Evolutionary conservation across 495 filamentous ascomycete species (phyloP), one percentile per base, ranked within the genome.

Genomic region (Astrothelium macrocarpum): DNA sequence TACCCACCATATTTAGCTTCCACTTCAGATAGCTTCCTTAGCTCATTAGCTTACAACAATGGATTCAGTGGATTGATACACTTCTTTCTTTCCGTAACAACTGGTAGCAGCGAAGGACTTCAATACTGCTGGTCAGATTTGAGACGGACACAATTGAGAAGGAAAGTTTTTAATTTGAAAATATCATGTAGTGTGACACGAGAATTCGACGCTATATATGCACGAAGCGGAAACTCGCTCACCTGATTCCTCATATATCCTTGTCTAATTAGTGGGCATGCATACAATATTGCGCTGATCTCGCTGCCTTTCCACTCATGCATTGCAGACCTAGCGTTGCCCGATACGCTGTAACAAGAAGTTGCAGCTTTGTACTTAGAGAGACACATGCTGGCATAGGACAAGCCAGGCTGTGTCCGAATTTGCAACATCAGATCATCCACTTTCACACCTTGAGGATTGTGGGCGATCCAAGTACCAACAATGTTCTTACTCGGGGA

Each of bases 91-190:
- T n/a, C n/a, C n/a, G n/a, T n/a, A n/a, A n/a, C n/a, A n/a, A n/a
- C n/a, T n/a, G n/a, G n/a, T n/a, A n/a, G n/a, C n/a, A n/a, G n/a
- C n/a, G 36, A 79, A 85, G 66, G 94, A 96, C 79, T 98, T 98
- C 85, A 91, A 93, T 79, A 86, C 91, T 66, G 83, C 90, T 69
- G 83, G 83, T 71, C 84, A 93, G 78, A 78, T 97, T 75, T 97
- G 91, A 89, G 73, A 25, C 11, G 7, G 49, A 56, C 49, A 5
- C 7, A 29, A 28, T 56, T 4, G 23, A 16, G 25, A 56, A 56
- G 49, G 49, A 56, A n/a, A n/a, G n/a, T n/a, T n/a, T 9, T 56
- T 49, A 23, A 49, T 49, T 20, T 23, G 45, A 16, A 56, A 56
- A 16, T 56, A 9, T 10, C 23, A 9, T 2, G 49, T 56, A 11